Evolutionary conservation across 1,139 yeast species (phyloP).

Genomic region (Nakaseomyces delphensis): DNA sequence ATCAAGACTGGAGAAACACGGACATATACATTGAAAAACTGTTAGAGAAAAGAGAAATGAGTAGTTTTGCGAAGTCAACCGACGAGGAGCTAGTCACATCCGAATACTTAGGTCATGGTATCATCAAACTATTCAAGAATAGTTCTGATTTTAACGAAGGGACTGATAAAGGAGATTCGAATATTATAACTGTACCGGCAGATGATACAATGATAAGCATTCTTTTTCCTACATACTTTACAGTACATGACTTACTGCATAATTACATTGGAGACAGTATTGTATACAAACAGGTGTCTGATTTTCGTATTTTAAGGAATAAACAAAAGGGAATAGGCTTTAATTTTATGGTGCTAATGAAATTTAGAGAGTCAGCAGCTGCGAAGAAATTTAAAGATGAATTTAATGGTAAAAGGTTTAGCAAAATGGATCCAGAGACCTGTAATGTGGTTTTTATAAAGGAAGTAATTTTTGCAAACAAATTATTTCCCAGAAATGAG

Average conservation of each 20-base stretch:
- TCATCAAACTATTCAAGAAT: slow-evolving; percentile 58
- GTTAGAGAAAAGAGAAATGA: neutral
- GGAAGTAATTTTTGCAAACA: slow-evolving; percentile 38
- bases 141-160: slow-evolving; percentile 14
- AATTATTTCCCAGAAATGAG: slow-evolving; percentile 20
- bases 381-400: slow-evolving; percentile 58
- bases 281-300: slow-evolving; percentile 50
- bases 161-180: slow-evolving; percentile 14
- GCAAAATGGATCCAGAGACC: slow-evolving; percentile 80
- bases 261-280: slow-evolving; percentile 55
- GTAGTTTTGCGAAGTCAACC: neutral
- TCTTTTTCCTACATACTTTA: slow-evolving; percentile 79
- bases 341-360: slow-evolving; percentile 54
- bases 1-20: slow-evolving; percentile 17
- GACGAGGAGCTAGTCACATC: slow-evolving; percentile 21
- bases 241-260: slow-evolving; percentile 76
- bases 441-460: slow-evolving; percentile 70
- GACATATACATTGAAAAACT: slow-evolving; percentile 10
- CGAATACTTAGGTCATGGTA: slow-evolving; percentile 58
- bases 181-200: slow-evolving; percentile 33
- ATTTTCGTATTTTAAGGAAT: slow-evolving; percentile 57
- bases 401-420: slow-evolving; percentile 69
- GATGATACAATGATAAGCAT: slow-evolving; percentile 68
- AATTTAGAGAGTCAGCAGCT: slow-evolving; percentile 48
- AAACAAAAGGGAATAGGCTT: slow-evolving; percentile 63